phyloP scores from a whole-genome alignment of 495 filamentous ascomycete species.

The Tuber magnatum region DNA sequence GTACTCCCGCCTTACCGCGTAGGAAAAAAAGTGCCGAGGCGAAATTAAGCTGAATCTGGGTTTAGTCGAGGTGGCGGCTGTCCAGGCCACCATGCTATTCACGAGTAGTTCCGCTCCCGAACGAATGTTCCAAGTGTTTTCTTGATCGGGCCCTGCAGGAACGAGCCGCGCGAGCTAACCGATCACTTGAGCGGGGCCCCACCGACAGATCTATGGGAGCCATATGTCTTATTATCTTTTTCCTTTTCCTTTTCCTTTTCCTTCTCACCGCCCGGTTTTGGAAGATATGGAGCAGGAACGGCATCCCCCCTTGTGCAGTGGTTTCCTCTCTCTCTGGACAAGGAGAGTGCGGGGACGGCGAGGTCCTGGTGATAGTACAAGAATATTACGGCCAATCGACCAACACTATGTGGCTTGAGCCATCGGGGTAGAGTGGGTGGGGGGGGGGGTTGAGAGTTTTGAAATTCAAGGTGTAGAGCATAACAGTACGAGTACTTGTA shows the following conservation, averaged over 20 bases:
- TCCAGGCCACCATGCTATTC: not conserved
- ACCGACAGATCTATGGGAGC: not conserved
- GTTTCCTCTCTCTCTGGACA: not conserved
- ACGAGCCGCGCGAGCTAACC: not conserved
- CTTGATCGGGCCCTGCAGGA: not conserved
- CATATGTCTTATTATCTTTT: not conserved
- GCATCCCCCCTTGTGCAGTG: not conserved
- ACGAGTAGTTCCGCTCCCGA: not conserved
- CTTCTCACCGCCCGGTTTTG: not conserved
- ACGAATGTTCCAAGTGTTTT: not conserved
- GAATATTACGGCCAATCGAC: not conserved
- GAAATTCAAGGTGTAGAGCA: not conserved
- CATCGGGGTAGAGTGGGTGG: not conserved
- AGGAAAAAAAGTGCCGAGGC: not conserved
- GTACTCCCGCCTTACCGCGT: not conserved
- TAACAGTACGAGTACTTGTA: not conserved
- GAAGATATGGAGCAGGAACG: not conserved
- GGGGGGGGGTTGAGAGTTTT: not conserved
- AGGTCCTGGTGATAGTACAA: not conserved
- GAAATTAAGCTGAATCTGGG: not conserved
- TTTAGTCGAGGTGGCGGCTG: not conserved
- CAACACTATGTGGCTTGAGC: not conserved
- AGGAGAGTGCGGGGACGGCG: not conserved
- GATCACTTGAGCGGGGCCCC: not conserved
- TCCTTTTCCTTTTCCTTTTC: not conserved